A percentile compares a stretch with the other conserved stretches of the same genome.
These are phyloP conservation scores for Leishmania gerbilli DNA, from an alignment of 208 protist genomes.

Conservation along the genomic window DNA sequence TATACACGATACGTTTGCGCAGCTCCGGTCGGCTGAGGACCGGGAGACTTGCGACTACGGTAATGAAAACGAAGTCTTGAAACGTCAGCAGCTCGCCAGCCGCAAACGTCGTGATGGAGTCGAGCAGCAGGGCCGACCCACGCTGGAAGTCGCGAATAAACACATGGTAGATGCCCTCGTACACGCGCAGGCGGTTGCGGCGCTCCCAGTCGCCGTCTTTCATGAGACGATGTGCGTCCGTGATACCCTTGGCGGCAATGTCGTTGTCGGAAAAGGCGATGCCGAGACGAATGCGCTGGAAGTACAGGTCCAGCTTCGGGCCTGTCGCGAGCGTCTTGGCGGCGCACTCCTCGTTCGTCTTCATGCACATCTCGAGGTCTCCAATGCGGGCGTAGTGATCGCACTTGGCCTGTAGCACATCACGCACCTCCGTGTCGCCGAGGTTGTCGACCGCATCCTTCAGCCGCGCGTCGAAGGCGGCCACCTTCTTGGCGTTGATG, in stretches of 20 bases:
- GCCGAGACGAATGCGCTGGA: slow-evolving; percentile 96
- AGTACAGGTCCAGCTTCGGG: slow-evolving; percentile 96
- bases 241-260: slow-evolving; percentile 90
- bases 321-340: slow-evolving; percentile 95
- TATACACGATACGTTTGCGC: slow-evolving; percentile 90
- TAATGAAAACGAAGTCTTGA: slow-evolving; percentile 96
- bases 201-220: slow-evolving; percentile 99
- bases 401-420: slow-evolving; percentile 93
- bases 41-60: slow-evolving; percentile 89
- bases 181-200: slow-evolving; percentile 98
- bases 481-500: slow-evolving; percentile 77
- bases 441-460: slow-evolving; percentile 96
- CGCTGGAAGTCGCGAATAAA: slow-evolving; percentile 95
- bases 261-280: slow-evolving; percentile 96
- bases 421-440: slow-evolving; percentile 97
- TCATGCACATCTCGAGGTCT: slow-evolving; percentile 94
- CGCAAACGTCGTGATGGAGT: slow-evolving; percentile 98
- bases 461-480: slow-evolving; percentile 86
- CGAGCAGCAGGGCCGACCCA: slow-evolving; percentile 94
- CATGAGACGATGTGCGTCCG: slow-evolving; percentile 93
- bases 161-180: slow-evolving; percentile 97
- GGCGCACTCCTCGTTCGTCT: slow-evolving; percentile 89
- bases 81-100: slow-evolving; percentile 95
- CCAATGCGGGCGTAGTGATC: slow-evolving; percentile 95
- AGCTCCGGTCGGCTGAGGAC: slow-evolving; percentile 90